These are phyloP conservation scores for Xylaria scruposa DNA, from an alignment of 495 filamentous ascomycete species.

Conservation along the genomic window DNA sequence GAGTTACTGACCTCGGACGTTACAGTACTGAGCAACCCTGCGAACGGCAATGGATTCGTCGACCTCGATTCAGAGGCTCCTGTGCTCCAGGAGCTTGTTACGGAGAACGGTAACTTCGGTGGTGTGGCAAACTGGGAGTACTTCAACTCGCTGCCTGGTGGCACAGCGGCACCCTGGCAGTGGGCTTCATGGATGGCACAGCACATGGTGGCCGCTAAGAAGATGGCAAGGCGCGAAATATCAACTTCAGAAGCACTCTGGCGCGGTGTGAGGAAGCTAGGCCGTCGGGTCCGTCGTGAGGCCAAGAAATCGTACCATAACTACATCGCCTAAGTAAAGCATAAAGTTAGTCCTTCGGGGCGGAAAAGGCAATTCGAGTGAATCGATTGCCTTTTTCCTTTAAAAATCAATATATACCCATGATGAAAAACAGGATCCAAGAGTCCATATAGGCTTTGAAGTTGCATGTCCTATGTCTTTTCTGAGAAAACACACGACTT, in stretches of 20 bases:
- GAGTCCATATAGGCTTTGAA: background rate
- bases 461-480: background rate
- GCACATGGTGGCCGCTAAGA: slow-evolving; percentile 31
- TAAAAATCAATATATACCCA: background rate
- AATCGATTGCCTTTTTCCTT: background rate
- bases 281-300: slow-evolving; percentile 34
- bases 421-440: background rate
- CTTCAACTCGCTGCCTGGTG: slow-evolving; percentile 74
- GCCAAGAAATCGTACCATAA: slow-evolving; percentile 37
- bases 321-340: slow-evolving; percentile 32
- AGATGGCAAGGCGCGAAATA: slow-evolving; percentile 32
- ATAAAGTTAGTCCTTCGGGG: background rate
- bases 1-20: slow-evolving; percentile 4
- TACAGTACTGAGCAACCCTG: slow-evolving; percentile 70
- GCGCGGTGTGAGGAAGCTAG: slow-evolving; percentile 34
- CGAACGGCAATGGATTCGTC: slow-evolving; percentile 65
- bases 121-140: slow-evolving; percentile 92
- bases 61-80: slow-evolving; percentile 41
- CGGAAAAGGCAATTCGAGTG: background rate
- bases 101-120: slow-evolving; percentile 61
- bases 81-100: slow-evolving; percentile 46
- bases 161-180: slow-evolving; percentile 64
- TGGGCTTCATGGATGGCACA: slow-evolving; percentile 63
- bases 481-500: too few species aligned
- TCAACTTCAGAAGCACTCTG: slow-evolving; percentile 33